Conservation (phyloP, 2,329 filamentous ascomycete species). For the Tolypocladium inflatum region DNA sequence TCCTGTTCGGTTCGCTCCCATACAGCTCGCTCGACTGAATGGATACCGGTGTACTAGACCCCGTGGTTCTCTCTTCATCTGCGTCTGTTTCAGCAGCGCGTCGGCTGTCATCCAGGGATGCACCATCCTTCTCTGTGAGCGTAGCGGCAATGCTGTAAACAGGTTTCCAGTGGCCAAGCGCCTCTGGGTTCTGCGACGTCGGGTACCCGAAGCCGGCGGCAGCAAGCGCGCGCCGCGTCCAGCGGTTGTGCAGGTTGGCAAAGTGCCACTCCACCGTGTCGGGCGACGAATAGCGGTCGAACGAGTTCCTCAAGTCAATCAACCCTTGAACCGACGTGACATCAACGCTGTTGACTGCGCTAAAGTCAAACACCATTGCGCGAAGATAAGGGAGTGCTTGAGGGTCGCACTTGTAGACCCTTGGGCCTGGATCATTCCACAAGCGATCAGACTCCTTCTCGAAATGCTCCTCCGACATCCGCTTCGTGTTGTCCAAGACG, state of each 20-base stretch:
- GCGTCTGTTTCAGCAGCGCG: slow-evolving; percentile 1
- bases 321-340: slow-evolving; percentile 48
- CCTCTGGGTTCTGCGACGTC: slow-evolving; percentile 14
- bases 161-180: slow-evolving; percentile 19
- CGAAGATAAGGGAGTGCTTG: slow-evolving; percentile 35
- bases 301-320: slow-evolving; percentile 42
- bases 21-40: background rate
- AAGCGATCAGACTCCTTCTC: slow-evolving; percentile 33
- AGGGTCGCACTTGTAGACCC: slow-evolving; percentile 12
- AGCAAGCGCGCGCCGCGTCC: slow-evolving; percentile 47
- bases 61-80: slow-evolving; percentile 7
- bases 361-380: slow-evolving; percentile 49
- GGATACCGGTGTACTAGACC: background rate
- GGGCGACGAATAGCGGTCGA: slow-evolving; percentile 42
- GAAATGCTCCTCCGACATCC: slow-evolving; percentile 26
- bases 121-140: slow-evolving; percentile 8
- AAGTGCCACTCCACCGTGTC: slow-evolving; percentile 43
- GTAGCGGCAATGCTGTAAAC: slow-evolving; percentile 22
- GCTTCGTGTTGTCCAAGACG: slow-evolving; percentile 29
- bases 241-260: slow-evolving; percentile 43
- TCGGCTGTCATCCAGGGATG: background rate
- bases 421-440: slow-evolving; percentile 44
- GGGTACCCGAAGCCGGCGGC: slow-evolving; percentile 46
- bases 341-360: slow-evolving; percentile 46
- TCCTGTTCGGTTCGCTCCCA: background rate